phyloP scores from a whole-genome alignment of 352 stramenopile species.

The Phytopythium litorale region DNA sequence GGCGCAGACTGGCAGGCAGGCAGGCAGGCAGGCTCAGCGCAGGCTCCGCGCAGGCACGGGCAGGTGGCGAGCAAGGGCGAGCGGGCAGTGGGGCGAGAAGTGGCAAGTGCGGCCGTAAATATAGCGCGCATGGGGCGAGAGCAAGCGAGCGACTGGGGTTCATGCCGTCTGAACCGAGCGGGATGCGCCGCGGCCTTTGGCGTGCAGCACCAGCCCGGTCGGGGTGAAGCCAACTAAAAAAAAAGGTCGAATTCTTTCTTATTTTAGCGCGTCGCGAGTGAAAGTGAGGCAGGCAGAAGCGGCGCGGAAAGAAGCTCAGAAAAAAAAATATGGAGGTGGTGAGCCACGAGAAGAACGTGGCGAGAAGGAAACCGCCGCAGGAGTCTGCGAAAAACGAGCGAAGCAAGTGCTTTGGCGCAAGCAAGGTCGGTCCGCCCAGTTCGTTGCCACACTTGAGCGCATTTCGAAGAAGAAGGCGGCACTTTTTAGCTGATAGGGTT shows the following conservation, averaged over 20 bases:
- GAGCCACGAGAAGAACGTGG: too few relatives aligned
- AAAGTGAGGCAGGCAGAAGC: background rate
- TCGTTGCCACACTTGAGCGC: too few relatives aligned
- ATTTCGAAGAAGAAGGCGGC: too few relatives aligned
- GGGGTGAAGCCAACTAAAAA: too few relatives aligned
- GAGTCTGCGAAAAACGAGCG: too few relatives aligned
- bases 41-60: background rate
- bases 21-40: background rate
- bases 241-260: background rate
- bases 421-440: too few relatives aligned
- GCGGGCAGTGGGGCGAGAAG: background rate
- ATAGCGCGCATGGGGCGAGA: background rate
- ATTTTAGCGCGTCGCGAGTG: too few relatives aligned
- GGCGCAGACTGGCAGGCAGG: too few relatives aligned
- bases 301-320: background rate
- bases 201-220: background rate
- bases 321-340: too few relatives aligned
- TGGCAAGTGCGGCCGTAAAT: slow-evolving; percentile 7
- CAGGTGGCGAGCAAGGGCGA: background rate
- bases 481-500: too few relatives aligned
- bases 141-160: slow-evolving; percentile 6
- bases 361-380: too few relatives aligned
- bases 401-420: too few relatives aligned
- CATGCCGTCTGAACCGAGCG: slow-evolving; percentile 7
- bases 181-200: slow-evolving; percentile 6